phyloP scores from a whole-genome alignment of 495 filamentous ascomycete species.

The Apodospora peruviana region DNA sequence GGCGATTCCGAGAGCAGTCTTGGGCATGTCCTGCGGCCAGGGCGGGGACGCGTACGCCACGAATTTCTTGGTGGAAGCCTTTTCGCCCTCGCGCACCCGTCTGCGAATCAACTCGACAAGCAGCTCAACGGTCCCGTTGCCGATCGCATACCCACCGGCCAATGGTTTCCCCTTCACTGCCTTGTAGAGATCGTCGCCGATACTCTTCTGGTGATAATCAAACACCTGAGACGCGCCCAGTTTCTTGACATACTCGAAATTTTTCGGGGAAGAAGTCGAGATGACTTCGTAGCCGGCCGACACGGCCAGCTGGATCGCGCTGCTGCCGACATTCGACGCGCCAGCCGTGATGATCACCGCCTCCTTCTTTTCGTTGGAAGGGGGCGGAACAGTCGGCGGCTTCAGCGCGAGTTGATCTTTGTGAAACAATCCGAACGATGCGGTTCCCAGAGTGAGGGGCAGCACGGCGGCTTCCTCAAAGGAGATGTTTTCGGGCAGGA shows the following conservation, averaged over 20 bases:
- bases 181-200: conserved; percentile 26
- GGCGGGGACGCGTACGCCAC: too few species aligned
- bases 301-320: conserved; percentile 56
- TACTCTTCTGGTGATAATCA: conserved; percentile 46
- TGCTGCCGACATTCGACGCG: conserved; percentile 51
- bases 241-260: conserved; percentile 45
- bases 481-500: conserved; percentile 36
- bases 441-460: conserved; percentile 43
- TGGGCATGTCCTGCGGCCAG: too few species aligned
- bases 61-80: conserved; percentile 1
- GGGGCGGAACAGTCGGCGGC: too few species aligned
- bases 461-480: conserved; percentile 41
- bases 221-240: conserved; percentile 54
- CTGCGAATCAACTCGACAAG: too few species aligned
- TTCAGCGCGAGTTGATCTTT: conserved; percentile 28
- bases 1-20: not conserved
- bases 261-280: conserved; percentile 47
- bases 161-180: conserved; percentile 21
- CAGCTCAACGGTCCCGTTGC: not conserved
- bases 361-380: conserved; percentile 11
- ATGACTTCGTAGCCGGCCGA: conserved; percentile 56
- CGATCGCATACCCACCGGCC: conserved; percentile 7
- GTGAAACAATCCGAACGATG: conserved; percentile 39
- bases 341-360: conserved; percentile 57
- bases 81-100: not conserved